Percentiles rank a stretch among this genome's conserved stretches.
Evolutionary conservation across 257 asterid species (phyloP).

Genomic region (Coffea eugenioides): DNA sequence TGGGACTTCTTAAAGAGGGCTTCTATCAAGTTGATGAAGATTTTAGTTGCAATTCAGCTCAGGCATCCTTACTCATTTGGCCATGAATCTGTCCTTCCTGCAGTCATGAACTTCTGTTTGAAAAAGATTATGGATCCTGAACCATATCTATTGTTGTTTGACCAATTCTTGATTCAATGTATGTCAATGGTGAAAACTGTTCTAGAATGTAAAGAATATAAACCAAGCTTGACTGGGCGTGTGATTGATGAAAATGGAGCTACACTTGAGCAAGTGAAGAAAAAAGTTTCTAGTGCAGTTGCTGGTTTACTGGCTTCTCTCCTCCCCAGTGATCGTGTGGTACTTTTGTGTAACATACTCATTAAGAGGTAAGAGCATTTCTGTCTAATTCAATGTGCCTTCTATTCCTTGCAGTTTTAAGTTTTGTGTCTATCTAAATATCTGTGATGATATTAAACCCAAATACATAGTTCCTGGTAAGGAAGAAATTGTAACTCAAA

Average conservation of each 20-base stretch:
- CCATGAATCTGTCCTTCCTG: constrained; percentile 72
- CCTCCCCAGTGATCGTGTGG: constrained; percentile 79
- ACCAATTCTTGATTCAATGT: constrained; percentile 84
- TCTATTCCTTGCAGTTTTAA: neutral
- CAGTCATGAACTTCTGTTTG: constrained; percentile 74
- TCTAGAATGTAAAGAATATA: constrained; percentile 92
- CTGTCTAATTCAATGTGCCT: neutral
- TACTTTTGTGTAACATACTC: constrained; percentile 78
- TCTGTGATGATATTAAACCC: neutral
- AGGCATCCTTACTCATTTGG: constrained; percentile 98
- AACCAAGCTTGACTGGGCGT: constrained; percentile 75
- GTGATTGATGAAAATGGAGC: constrained; percentile 79
- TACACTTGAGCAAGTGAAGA: constrained; percentile 81
- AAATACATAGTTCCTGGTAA: neutral
- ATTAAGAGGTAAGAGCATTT: constrained; percentile 59
- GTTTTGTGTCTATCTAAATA: neutral
- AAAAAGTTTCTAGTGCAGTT: constrained; percentile 62
- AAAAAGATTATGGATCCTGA: constrained; percentile 81
- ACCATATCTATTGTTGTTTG: constrained; percentile 62
- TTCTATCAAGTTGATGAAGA: constrained; percentile 82
- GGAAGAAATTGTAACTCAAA: neutral
- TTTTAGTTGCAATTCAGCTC: constrained; percentile 69
- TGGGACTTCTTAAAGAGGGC: constrained; percentile 76
- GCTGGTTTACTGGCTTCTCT: constrained; percentile 73
- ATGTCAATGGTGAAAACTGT: constrained; percentile 82